A percentile compares a stretch with the other conserved stretches of the same genome.
Evolutionary conservation across 1,284 basidiomycete species (phyloP).

Genomic region (Pholiota adiposa): DNA sequence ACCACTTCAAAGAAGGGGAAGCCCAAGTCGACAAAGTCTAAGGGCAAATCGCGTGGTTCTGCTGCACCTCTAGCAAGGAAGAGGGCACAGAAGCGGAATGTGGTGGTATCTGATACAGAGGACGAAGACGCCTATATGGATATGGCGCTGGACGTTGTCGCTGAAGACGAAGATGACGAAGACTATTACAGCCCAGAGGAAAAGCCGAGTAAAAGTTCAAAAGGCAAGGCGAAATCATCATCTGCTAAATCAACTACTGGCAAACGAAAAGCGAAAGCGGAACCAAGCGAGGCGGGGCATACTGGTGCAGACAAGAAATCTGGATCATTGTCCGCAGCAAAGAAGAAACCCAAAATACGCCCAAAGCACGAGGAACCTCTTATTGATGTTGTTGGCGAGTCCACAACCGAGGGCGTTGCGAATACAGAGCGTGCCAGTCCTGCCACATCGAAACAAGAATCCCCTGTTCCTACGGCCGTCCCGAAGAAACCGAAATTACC

Average conservation of each 20-base stretch:
- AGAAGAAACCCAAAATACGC: constrained; percentile 25
- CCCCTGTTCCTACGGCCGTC: constrained; percentile 29
- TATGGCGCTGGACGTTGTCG: constrained; percentile 8
- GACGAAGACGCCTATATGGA: constrained; percentile 23
- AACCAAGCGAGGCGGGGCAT: constrained; percentile 12
- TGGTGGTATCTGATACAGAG: constrained; percentile 26
- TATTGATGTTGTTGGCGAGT: constrained; percentile 37
- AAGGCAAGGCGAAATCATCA: constrained; percentile 25
- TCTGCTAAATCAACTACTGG: constrained; percentile 27
- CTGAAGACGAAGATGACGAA: constrained; percentile 38
- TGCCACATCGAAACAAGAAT: constrained; percentile 32
- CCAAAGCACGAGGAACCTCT: constrained; percentile 30
- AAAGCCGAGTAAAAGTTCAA: constrained; percentile 24
- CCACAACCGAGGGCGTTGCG: constrained; percentile 20
- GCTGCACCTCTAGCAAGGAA: constrained; percentile 20
- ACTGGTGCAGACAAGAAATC: constrained; percentile 17
- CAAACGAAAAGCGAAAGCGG: constrained; percentile 29
- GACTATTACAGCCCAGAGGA: constrained; percentile 35
- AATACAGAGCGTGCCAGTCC: constrained; percentile 22
- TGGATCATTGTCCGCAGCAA: constrained; percentile 6
- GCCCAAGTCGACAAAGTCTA: constrained; percentile 14
- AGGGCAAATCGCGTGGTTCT: constrained; percentile 10
- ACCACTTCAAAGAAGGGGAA: background rate
- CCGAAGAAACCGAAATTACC: constrained; percentile 70
- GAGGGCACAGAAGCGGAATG: constrained; percentile 19